These are phyloP conservation scores for Spongospora subterranea DNA, from an alignment of 208 protist species.

Conservation along the genomic window DNA sequence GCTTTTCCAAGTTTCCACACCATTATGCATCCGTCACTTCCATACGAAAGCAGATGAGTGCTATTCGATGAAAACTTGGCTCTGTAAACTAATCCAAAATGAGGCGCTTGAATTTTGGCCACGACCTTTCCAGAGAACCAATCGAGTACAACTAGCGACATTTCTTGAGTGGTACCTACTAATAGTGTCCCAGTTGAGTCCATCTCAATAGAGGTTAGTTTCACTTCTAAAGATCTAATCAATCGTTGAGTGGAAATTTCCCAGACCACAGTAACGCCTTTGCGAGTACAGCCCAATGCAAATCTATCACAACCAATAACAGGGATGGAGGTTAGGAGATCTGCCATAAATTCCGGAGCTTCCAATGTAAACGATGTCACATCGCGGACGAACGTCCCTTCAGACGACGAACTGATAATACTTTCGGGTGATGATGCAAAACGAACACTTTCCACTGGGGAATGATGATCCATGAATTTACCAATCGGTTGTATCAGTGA, in stretches of 20 bases:
- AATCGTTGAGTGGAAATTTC: background rate
- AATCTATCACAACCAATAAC: background rate
- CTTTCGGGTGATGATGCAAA: background rate
- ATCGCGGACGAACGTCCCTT: conserved; percentile 36
- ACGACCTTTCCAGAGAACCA: background rate
- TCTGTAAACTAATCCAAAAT: background rate
- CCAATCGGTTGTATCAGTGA: background rate
- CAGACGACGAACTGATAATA: background rate
- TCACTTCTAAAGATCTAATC: background rate
- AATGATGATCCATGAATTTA: conserved; percentile 18
- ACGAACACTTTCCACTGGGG: background rate
- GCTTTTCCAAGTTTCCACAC: background rate
- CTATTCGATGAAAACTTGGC: background rate
- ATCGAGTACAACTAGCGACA: background rate
- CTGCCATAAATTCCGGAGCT: background rate
- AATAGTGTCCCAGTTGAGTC: background rate
- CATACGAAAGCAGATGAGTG: background rate
- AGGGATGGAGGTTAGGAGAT: background rate
- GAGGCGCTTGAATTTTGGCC: background rate
- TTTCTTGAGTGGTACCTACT: background rate
- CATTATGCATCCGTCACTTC: background rate
- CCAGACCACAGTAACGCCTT: background rate
- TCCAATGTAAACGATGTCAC: background rate
- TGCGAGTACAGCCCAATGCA: background rate
- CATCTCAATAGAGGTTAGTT: background rate